Percentiles rank a stretch among this genome's conserved stretches.
Conservation (phyloP, 129 eudicot genomes). For the Arctium minus region DNA sequence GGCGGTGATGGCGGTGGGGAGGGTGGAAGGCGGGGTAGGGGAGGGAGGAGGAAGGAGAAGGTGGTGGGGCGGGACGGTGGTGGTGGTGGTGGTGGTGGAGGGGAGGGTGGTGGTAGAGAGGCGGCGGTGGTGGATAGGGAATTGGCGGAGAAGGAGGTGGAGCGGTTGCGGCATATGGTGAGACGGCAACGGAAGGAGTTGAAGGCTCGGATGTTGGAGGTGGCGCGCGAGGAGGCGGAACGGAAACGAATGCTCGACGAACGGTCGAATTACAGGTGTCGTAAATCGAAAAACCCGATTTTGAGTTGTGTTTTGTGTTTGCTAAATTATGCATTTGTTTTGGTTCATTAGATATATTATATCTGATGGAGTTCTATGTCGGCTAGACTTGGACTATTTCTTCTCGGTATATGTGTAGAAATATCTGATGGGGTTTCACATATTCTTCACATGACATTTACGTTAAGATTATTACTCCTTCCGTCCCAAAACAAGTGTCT, state of each 20-base stretch:
- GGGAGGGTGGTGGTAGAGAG: conserved; percentile 55
- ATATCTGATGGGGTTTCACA: background rate
- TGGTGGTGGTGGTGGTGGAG: conserved; percentile 1
- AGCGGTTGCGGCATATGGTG: conserved; percentile 82
- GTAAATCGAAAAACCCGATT: background rate
- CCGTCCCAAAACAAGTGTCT: background rate
- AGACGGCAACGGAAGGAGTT: conserved; percentile 90
- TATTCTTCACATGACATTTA: background rate
- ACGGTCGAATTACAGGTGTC: conserved; percentile 79
- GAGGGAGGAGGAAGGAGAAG: conserved; percentile 53
- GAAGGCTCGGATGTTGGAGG: conserved; percentile 89
- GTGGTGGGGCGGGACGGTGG: conserved; percentile 37
- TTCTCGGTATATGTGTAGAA: background rate
- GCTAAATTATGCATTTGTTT: background rate
- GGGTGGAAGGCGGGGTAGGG: conserved; percentile 9
- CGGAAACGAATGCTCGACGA: conserved; percentile 96
- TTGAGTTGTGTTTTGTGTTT: background rate
- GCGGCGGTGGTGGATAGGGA: conserved; percentile 82
- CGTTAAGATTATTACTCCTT: background rate
- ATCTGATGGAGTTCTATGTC: background rate
- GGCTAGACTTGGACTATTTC: background rate
- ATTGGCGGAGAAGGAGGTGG: conserved; percentile 96
- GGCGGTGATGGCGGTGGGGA: conserved; percentile 32
- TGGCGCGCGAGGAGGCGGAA: conserved; percentile 89
- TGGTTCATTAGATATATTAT: background rate